Conservation (phyloP, 2,329 filamentous ascomycete species). For the Monilinia polystroma region DNA sequence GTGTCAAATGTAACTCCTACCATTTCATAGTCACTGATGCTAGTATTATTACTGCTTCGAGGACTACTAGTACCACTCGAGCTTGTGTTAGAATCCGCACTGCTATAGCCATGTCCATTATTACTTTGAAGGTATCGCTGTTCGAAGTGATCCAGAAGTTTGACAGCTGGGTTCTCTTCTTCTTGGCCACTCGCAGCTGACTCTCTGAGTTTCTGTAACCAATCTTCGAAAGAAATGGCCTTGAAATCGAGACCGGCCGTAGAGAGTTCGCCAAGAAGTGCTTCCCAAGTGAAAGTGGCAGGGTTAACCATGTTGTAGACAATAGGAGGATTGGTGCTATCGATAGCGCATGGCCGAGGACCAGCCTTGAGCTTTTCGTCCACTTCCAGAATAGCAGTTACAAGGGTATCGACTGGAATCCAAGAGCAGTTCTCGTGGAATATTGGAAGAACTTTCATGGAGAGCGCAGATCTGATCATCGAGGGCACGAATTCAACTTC, state of each 20-base stretch:
- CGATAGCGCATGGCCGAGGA: conserved; percentile 22
- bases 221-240: conserved; percentile 45
- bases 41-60: conserved; percentile 6
- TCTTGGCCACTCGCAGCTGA: conserved; percentile 47
- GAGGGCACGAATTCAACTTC: conserved; percentile 52
- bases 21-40: conserved; percentile 16
- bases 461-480: conserved; percentile 48
- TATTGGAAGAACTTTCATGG: conserved; percentile 47
- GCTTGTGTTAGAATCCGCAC: neutral
- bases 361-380: conserved; percentile 29
- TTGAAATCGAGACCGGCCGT: conserved; percentile 48
- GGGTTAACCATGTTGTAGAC: conserved; percentile 56
- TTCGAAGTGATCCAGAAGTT: conserved; percentile 24
- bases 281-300: conserved; percentile 46
- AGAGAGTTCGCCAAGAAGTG: conserved; percentile 51
- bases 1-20: conserved; percentile 22
- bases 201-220: conserved; percentile 46
- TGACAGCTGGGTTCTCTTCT: conserved; percentile 35
- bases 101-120: conserved; percentile 15
- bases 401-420: conserved; percentile 49
- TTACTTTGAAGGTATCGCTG: conserved; percentile 22
- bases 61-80: conserved; percentile 15
- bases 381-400: conserved; percentile 45
- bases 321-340: conserved; percentile 26
- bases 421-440: conserved; percentile 46